These are phyloP conservation scores for Globisporangium echinulatum DNA, from an alignment of 352 stramenopile genomes.

Conservation along the genomic window DNA sequence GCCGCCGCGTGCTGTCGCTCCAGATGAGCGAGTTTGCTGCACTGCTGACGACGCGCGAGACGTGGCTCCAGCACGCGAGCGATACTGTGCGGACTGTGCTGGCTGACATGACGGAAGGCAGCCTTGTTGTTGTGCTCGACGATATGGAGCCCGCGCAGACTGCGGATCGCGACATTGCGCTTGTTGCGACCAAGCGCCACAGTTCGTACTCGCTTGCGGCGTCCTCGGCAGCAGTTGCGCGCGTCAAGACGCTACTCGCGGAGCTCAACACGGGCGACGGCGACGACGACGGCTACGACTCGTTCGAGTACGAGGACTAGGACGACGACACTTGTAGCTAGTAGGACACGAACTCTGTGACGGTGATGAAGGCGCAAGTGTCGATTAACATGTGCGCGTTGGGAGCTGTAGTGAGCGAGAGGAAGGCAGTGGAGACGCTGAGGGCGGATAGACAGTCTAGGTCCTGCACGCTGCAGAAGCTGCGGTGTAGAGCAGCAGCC, in stretches of 20 bases:
- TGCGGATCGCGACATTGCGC: constrained; percentile 57
- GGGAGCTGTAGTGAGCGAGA: too few relatives aligned
- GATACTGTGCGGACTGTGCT: constrained; percentile 43
- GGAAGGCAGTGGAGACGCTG: too few relatives aligned
- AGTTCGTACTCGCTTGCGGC: constrained; percentile 75
- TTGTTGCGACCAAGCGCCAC: constrained; percentile 60
- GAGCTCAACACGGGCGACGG: constrained; percentile 57
- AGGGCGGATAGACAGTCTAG: too few relatives aligned
- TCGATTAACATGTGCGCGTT: too few relatives aligned
- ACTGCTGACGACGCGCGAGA: constrained; percentile 57
- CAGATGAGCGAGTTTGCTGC: constrained; percentile 59
- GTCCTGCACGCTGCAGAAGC: too few relatives aligned
- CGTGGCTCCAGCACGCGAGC: constrained; percentile 74
- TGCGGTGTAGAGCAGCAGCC: too few relatives aligned
- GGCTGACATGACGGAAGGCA: constrained; percentile 47
- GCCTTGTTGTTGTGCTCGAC: constrained; percentile 60
- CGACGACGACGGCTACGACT: constrained; percentile 70
- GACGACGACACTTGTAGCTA: too few relatives aligned
- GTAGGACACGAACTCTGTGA: too few relatives aligned
- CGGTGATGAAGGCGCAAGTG: too few relatives aligned
- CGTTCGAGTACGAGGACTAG: constrained; percentile 65
- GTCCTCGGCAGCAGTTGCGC: constrained; percentile 45
- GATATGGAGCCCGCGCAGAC: constrained; percentile 80
- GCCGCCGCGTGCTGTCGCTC: constrained; percentile 40
- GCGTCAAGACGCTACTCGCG: constrained; percentile 65